phyloP scores from a whole-genome alignment of 164 flowering plant species.

The Nymphaea colorata region DNA sequence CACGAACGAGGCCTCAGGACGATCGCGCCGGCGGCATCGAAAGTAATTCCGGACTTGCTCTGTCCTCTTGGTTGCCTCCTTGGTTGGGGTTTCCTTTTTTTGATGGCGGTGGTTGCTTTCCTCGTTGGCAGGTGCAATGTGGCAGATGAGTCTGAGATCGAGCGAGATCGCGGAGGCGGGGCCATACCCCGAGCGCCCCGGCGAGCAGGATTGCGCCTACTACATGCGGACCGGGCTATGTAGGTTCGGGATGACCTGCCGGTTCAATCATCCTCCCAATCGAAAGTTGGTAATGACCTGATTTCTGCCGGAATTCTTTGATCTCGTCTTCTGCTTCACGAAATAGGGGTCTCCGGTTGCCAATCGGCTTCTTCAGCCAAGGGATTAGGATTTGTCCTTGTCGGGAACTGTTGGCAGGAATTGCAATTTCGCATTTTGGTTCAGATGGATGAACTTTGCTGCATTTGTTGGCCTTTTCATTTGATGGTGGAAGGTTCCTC shows the following conservation, averaged over 20 bases:
- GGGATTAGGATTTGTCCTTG: too few species aligned
- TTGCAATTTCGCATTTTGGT: too few species aligned
- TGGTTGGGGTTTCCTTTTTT: not conserved
- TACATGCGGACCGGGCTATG: constrained; percentile 92
- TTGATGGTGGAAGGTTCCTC: too few species aligned
- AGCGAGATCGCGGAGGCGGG: constrained; percentile 62
- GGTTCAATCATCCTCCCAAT: constrained; percentile 92
- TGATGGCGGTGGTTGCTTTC: not conserved
- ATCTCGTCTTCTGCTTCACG: not conserved
- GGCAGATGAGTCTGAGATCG: constrained; percentile 73
- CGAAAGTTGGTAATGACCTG: constrained; percentile 58
- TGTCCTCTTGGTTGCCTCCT: not conserved
- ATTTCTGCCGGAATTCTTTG: not conserved
- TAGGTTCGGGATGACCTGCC: constrained; percentile 81
- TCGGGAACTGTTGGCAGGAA: too few species aligned
- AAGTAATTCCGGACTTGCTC: not conserved
- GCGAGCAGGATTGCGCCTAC: constrained; percentile 87
- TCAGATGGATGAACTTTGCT: too few species aligned
- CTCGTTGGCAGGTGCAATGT: constrained; percentile 51
- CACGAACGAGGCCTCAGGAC: not conserved
- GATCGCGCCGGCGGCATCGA: not conserved
- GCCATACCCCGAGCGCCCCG: constrained; percentile 83
- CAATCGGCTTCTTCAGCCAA: too few species aligned
- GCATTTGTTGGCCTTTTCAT: too few species aligned
- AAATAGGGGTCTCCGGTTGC: not conserved